Evolutionary conservation across 441 rosid species (phyloP).

Genomic region (Aleurites moluccanus): DNA sequence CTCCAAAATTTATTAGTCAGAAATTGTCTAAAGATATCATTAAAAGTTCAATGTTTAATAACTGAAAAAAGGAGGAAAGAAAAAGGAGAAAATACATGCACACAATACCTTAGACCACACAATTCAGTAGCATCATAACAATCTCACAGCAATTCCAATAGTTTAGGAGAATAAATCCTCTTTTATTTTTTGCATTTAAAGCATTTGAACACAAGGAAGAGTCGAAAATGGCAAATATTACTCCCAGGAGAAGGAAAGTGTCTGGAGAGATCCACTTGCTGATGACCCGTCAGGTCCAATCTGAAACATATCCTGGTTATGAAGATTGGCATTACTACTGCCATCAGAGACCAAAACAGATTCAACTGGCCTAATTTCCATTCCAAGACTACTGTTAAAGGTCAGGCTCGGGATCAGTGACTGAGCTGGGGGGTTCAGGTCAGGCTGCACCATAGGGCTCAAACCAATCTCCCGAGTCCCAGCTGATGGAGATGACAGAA

Average conservation of each 20-base stretch:
- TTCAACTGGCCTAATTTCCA: conserved; percentile 33
- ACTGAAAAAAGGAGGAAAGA: not conserved
- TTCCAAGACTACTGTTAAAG: conserved; percentile 29
- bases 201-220: not conserved
- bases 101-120: not conserved
- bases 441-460: conserved; percentile 42
- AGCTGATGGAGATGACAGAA: conserved; percentile 73
- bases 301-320: conserved; percentile 35
- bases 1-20: no score
- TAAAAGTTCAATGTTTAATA: not conserved
- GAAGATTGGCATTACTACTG: conserved; percentile 30
- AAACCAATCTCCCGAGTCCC: conserved; percentile 40
- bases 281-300: conserved; percentile 41
- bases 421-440: conserved; percentile 37
- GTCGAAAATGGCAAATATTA: conserved; percentile 24
- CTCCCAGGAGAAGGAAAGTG: conserved; percentile 64
- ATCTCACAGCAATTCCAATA: not conserved
- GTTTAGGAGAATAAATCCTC: not conserved
- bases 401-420: conserved; percentile 37
- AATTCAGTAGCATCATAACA: conserved; percentile 3
- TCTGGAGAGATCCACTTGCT: conserved; percentile 41
- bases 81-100: not conserved
- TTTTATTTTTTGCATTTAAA: not conserved
- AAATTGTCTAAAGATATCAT: not conserved
- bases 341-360: conserved; percentile 36